A percentile compares a stretch with the other conserved stretches of the same genome.
Conservation (phyloP, 305 asterid genomes). For the Fraxinus sp. region DNA sequence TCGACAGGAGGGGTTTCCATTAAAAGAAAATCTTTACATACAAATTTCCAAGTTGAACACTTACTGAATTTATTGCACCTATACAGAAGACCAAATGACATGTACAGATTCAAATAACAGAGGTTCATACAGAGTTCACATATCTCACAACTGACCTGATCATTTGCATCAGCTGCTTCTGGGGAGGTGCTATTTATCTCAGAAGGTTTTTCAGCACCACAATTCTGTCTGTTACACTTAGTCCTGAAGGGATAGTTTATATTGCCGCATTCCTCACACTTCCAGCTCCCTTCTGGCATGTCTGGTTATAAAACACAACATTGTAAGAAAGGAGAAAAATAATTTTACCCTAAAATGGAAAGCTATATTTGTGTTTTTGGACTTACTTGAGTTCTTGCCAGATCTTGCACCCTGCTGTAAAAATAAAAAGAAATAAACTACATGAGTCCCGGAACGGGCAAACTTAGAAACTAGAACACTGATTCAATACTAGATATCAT, state of each 20-base stretch:
- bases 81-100: slow-evolving; percentile 28
- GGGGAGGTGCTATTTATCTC: slow-evolving; percentile 55
- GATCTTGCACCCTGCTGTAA: slow-evolving; percentile 54
- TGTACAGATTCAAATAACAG: slow-evolving; percentile 19
- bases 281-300: slow-evolving; percentile 96
- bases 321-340: slow-evolving; percentile 9
- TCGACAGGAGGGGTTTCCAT: not conserved
- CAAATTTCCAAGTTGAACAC: slow-evolving; percentile 19
- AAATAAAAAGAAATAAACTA: slow-evolving; percentile 2
- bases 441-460: not conserved
- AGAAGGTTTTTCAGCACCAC: slow-evolving; percentile 86
- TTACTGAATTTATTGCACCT: slow-evolving; percentile 28
- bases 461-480: not conserved
- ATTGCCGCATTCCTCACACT: slow-evolving; percentile 89
- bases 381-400: slow-evolving; percentile 68
- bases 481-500: not conserved
- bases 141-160: slow-evolving; percentile 74
- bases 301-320: slow-evolving; percentile 49
- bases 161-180: slow-evolving; percentile 58
- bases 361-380: not conserved
- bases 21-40: slow-evolving; percentile 17
- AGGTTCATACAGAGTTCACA: slow-evolving; percentile 32
- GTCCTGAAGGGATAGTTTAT: slow-evolving; percentile 87
- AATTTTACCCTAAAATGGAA: not conserved
- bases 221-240: slow-evolving; percentile 89